Conservation (phyloP, 495 filamentous ascomycete species). For the Aspergillus nidulans region DNA sequence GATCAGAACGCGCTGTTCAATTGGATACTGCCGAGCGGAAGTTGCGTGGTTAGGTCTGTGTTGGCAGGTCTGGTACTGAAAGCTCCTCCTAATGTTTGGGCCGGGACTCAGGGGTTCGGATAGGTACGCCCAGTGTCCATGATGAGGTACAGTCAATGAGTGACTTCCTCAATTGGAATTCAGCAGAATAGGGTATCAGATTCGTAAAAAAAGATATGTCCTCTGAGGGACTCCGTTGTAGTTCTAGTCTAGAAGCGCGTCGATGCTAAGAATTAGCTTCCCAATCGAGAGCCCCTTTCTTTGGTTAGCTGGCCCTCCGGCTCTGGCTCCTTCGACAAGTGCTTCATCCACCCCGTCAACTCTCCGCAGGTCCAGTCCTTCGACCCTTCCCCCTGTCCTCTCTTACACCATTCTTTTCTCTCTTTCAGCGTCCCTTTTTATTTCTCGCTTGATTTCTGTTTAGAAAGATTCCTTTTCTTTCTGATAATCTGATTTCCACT, state of each 20-base stretch:
- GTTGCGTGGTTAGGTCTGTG: neutral
- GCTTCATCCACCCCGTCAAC: conserved; percentile 14
- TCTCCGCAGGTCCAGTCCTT: conserved; percentile 25
- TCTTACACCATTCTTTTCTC: conserved; percentile 21
- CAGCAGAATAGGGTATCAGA: neutral
- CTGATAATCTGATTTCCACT: conserved; percentile 8
- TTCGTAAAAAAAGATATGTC: neutral
- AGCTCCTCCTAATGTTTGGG: neutral
- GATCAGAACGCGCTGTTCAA: neutral
- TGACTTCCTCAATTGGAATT: neutral
- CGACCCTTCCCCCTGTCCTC: conserved; percentile 21
- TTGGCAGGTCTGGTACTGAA: neutral
- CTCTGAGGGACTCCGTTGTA: no score
- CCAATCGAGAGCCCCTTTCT: conserved; percentile 25
- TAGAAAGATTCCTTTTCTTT: conserved; percentile 8
- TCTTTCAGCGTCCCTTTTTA: conserved; percentile 24
- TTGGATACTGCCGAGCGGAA: neutral
- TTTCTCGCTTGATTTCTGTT: conserved; percentile 16
- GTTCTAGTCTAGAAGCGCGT: neutral
- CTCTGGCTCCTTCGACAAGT: conserved; percentile 8
- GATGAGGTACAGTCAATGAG: neutral
- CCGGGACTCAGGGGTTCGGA: neutral
- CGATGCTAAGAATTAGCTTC: neutral
- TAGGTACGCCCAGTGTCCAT: neutral
- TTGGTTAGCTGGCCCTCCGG: conserved; percentile 19